Evolutionary conservation across 2,329 filamentous ascomycete species (phyloP).

Genomic region (Pseudogymnoascus verrucosus): DNA sequence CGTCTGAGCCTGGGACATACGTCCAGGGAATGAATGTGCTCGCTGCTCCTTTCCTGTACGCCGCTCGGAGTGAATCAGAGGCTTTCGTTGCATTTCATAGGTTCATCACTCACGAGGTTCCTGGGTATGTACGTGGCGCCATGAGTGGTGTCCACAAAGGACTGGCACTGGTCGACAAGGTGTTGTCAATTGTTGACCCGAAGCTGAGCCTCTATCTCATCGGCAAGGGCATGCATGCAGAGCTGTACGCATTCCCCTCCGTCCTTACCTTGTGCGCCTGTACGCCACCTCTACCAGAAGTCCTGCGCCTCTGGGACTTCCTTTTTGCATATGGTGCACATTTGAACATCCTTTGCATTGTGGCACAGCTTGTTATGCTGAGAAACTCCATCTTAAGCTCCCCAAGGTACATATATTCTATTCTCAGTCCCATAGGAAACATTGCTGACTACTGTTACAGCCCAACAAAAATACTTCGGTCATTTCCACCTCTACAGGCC

Average conservation of each 20-base stretch:
- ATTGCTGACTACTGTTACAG: constrained; percentile 40
- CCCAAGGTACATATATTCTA: constrained; percentile 54
- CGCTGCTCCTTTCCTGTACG: constrained; percentile 90
- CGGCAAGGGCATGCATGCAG: constrained; percentile 78
- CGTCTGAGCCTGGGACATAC: constrained; percentile 70
- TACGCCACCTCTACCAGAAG: constrained; percentile 88
- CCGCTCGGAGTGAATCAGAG: constrained; percentile 87
- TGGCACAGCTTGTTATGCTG: constrained; percentile 86
- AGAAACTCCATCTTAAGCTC: constrained; percentile 76
- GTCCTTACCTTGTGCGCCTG: constrained; percentile 93
- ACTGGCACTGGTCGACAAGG: constrained; percentile 82
- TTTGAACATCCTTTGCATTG: constrained; percentile 91
- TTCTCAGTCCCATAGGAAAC: neutral
- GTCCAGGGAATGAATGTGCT: constrained; percentile 99
- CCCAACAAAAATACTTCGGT: constrained; percentile 85
- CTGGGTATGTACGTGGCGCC: constrained; percentile 86
- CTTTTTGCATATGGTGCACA: constrained; percentile 93
- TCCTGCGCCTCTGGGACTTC: constrained; percentile 92
- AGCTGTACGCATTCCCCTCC: constrained; percentile 93
- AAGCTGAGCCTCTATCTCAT: constrained; percentile 79
- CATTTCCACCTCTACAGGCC: constrained; percentile 75
- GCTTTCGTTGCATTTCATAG: constrained; percentile 87
- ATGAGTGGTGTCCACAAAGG: constrained; percentile 97
- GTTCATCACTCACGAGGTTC: constrained; percentile 80
- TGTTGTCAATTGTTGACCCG: constrained; percentile 82